Base-by-base conservation (phyloP, 176 grass and related monocot species). In the Oryza australiensis region DNA sequence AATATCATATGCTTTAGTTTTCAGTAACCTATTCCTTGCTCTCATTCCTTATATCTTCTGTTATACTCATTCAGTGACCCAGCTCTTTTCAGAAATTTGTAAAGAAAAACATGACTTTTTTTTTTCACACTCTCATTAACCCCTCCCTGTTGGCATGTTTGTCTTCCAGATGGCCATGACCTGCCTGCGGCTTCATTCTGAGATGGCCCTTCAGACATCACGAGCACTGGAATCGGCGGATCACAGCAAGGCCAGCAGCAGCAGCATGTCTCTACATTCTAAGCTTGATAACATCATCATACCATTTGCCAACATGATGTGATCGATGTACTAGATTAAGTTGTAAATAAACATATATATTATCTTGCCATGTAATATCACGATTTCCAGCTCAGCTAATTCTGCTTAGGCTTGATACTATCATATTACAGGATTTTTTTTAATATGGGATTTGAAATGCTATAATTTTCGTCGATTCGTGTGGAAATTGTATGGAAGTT, bases 121-220 rank as follows among this genome's bases (percentile, higher is more conserved):
- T 60, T 24, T 28, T 75, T 70, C 23, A 12, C 28, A 34, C 3
- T 70, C 22, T 70, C 72, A 33, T 55, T 85, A 16, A 86, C 9
- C 32, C 12, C 43, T 59, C 22, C 23, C 30, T 32, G 1, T 66
- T 80, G 14, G n/a, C 55, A 43, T 81, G 65, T 66, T 59, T 87
- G 15, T 85, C 51, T 42, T 75, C 26, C 72, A 94, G 95, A 98
- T 98, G 95, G 90, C 95, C 38, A 89, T 98, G 90, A 93, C 77
- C 83, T 98, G 92, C 85, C 86, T 94, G 76, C 83, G 88, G 14
- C 90, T 98, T 16, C 95, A 94, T 86, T 94, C 92, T 1, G 90
- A 94, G 92, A 91, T 98, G 90, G 92, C 90, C 41, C 88, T 98
- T 70, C 92, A 98, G 72, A 89, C 92, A 70, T 98, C 92, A 20